These are phyloP conservation scores for Begonia fuchsioides DNA, from an alignment of 306 rosid genomes.

Conservation along the genomic window DNA sequence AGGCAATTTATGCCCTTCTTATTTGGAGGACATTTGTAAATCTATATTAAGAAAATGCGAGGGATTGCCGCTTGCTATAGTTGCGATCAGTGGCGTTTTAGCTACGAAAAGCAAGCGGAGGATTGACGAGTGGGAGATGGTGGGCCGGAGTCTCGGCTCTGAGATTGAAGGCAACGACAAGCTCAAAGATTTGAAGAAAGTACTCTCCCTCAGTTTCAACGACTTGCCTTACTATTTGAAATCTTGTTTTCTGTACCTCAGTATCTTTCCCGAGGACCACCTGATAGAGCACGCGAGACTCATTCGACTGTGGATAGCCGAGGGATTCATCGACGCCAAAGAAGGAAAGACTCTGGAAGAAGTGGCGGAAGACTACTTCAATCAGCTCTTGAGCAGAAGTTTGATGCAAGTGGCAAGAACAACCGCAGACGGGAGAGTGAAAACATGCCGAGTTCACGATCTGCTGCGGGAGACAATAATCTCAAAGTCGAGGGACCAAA, in stretches of 20 bases:
- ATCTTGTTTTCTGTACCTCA: no score
- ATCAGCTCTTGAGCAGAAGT: constrained; percentile 7
- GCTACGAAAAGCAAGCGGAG: not conserved
- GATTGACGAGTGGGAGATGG: constrained; percentile 37
- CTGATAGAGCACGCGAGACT: constrained; percentile 1
- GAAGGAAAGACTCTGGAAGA: constrained; percentile 10
- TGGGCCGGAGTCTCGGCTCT: constrained; percentile 21
- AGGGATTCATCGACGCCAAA: constrained; percentile 8
- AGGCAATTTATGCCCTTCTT: constrained; percentile 24
- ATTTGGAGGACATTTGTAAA: constrained; percentile 19
- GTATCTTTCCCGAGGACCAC: not conserved
- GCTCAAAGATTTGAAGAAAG: no score
- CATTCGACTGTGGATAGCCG: constrained; percentile 12
- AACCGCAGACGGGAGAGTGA: constrained; percentile 8
- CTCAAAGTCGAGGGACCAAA: constrained; percentile 1
- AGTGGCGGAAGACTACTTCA: constrained; percentile 8
- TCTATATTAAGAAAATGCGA: constrained; percentile 28
- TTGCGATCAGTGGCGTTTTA: no score
- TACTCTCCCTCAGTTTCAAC: no score
- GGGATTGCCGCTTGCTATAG: constrained; percentile 16
- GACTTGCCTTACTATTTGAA: not conserved
- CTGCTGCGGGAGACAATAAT: constrained; percentile 1
- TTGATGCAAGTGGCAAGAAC: constrained; percentile 2
- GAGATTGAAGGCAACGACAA: constrained; percentile 5
- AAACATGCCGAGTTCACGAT: constrained; percentile 7